Evolutionary conservation across 2,329 filamentous ascomycete species (phyloP).

Genomic region (Eurotiales sp.): DNA sequence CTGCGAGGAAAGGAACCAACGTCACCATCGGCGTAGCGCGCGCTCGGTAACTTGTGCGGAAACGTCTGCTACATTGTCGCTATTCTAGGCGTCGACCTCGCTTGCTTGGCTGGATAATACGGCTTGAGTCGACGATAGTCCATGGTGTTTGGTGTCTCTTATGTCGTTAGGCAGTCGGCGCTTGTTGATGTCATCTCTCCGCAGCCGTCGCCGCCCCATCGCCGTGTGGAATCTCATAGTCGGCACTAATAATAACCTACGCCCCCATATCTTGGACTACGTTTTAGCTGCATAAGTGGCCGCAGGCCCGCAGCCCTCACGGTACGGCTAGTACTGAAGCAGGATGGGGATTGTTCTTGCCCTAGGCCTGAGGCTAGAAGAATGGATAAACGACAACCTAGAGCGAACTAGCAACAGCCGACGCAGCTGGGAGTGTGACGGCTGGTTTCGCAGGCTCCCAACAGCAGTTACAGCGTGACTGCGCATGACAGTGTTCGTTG

Average conservation of each 20-base stretch:
- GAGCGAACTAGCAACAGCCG: neutral
- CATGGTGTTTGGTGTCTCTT: no score
- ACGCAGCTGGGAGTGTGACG: neutral
- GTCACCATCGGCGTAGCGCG: no score
- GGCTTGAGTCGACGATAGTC: neutral
- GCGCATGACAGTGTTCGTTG: no score
- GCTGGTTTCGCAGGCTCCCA: neutral
- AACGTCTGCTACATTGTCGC: no score
- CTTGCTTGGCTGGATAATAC: no score
- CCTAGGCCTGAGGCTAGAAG: neutral
- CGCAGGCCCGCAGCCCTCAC: neutral
- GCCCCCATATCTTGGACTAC: constrained; percentile 13
- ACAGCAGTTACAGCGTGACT: no score
- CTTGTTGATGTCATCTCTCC: neutral
- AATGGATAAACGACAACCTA: neutral
- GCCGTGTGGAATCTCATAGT: constrained; percentile 1
- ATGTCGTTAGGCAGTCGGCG: no score
- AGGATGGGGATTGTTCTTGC: neutral
- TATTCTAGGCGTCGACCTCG: no score
- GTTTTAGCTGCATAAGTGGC: constrained; percentile 14
- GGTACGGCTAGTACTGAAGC: neutral
- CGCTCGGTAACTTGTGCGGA: no score
- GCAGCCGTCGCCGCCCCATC: neutral
- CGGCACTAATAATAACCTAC: constrained; percentile 15
- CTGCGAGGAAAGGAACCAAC: no score